Evolutionary conservation across 257 asterid species (phyloP), one percentile per base, ranked within the genome.

Genomic region (Ophiorrhiza pumila): DNA sequence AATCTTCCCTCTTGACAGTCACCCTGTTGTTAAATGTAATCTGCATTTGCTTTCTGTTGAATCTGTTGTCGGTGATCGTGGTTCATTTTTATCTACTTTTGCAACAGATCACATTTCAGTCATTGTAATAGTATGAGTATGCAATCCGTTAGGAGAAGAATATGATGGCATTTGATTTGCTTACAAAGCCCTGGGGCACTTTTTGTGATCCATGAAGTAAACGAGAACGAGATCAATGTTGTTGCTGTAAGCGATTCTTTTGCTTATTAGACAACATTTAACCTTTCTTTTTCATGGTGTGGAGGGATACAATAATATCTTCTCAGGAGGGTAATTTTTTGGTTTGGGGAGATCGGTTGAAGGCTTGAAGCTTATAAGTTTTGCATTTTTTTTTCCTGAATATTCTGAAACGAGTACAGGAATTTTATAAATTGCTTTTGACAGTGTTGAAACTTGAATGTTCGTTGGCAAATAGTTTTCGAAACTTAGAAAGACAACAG

Each of bases 111-210:
- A 58, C 65, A 58, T 68, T n/a, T 56, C 12, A 69, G 65, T 67
- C 69, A 15, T 75, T 75, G 74, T 75, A 45, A 34, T 64, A 45
- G 63, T 69, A 50, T 35, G 29, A 47, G 25, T 58, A 58, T 68
- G 71, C 74, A 14, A 31, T 62, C 20, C 56, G 68, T 17, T 75
- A 75, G 64, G 49, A 68, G 70, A 50, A 63, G n/a, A 61, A 23
- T 61, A 35, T 69, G 80, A 7, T 65, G 49, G 18, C 63, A 4
- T 47, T 55, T 37, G 23, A 9, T 29, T 60, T 41, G 65, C 60
- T 23, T 47, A 37, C 52, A 2, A 8, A n/a, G 23, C 25, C 25
- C 39, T 17, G 0, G 15, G 66, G 29, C 32, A 50, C 35, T 23
- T 71, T 18, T 32, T 45, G 43, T 71, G 2, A 41, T 39, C 55